Evolutionary conservation across 106 monocot species (phyloP).

Genomic region (Triglochin maritima): DNA sequence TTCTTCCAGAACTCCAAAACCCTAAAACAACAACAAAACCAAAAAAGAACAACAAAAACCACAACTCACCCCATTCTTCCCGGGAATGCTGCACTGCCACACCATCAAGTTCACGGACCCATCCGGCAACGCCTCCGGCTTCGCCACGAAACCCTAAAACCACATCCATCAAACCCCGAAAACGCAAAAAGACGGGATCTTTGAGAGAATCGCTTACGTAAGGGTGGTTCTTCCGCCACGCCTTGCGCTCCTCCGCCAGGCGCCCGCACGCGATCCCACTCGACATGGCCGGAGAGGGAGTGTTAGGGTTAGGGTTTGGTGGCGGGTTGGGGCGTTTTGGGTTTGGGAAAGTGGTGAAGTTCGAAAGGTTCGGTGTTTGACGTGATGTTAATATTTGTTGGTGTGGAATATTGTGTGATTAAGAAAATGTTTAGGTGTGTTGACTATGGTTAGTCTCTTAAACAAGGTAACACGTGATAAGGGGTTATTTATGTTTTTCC

Average conservation of each 20-base stretch:
- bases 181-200: neutral
- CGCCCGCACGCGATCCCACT: conserved; percentile 79
- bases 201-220: conserved; percentile 23
- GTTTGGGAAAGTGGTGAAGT: no score
- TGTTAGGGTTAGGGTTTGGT: no score
- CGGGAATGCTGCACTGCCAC: conserved; percentile 88
- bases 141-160: conserved; percentile 76
- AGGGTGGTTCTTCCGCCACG: conserved; percentile 85
- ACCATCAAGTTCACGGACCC: conserved; percentile 77
- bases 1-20: no score
- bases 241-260: conserved; percentile 77
- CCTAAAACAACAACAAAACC: neutral
- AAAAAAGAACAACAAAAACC: neutral
- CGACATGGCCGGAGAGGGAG: conserved; percentile 22
- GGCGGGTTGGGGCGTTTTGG: no score
- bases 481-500: no score
- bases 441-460: no score
- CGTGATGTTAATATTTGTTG: no score
- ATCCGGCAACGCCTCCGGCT: conserved; percentile 67
- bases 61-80: conserved; percentile 60
- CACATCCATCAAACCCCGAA: neutral
- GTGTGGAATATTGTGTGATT: no score
- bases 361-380: no score
- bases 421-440: no score
- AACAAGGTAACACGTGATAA: no score